Evolutionary conservation across 768 basidiomycete species (phyloP), one percentile per base, ranked within the genome.

Genomic region (Amanita thiersii): DNA sequence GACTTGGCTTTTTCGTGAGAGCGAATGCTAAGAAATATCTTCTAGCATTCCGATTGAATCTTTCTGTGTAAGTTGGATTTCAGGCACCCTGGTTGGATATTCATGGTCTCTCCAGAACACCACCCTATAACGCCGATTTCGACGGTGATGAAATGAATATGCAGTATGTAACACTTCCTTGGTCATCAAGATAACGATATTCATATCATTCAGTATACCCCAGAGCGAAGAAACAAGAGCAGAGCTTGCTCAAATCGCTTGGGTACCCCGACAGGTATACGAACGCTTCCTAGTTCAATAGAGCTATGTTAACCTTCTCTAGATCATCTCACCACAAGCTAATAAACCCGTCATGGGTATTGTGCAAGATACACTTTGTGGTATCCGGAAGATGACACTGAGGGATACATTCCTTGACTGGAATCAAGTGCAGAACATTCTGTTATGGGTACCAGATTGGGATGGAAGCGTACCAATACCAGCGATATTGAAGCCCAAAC

Each of bases 71-170:
- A 68, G 83, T 73, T 51, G 41, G 44, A n/a, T n/a, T n/a, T n/a
- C 42, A 38, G 39, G 50, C 45, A 40, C 47, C 48, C 45, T 43
- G 49, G 31, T 40, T 46, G 50, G 47, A 61, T 60, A 61, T 40
- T 48, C 41, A 40, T 37, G 35, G 26, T 48, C 48, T 47, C 40
- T 26, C 34, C 48, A 87, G 84, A 42, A 97, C 92, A 8, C 90
- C 94, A 26, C 96, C 96, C 0, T 98, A 99, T 65, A 98, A 99
- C 54, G 96, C 96, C 58, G 96, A 99, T 66, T 99, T 98, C 64
- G 96, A 98, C 56, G 96, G 96, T 51, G 96, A 98, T 56, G 96
- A 99, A 61, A 99, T 98, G 96, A 98, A 99, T 66, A 88, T 98
- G 86, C 96, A 98, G 91, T 94, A 75, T 37, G 88, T 81, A n/a